phyloP scores from a whole-genome alignment of 805 yeast species.

The Saturnispora dispora region DNA sequence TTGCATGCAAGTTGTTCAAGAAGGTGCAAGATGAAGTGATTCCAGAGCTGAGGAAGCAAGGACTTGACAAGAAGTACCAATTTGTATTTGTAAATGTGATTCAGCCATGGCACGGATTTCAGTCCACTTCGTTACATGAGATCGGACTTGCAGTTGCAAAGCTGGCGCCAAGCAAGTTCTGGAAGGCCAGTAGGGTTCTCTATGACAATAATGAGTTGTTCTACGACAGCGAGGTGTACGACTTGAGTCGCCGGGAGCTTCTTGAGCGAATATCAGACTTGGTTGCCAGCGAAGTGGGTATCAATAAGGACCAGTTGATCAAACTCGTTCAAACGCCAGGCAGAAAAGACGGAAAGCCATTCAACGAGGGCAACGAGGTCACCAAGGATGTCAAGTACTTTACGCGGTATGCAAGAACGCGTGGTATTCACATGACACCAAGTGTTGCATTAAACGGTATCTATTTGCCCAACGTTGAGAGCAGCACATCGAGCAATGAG shows the following conservation, averaged over 20 bases:
- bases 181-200: conserved; percentile 47
- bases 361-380: conserved; percentile 51
- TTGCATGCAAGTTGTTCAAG: conserved; percentile 52
- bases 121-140: conserved; percentile 59
- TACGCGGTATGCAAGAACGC: conserved; percentile 61
- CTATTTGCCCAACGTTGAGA: conserved; percentile 45
- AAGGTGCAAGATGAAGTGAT: conserved; percentile 45
- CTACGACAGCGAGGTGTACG: conserved; percentile 52
- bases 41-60: conserved; percentile 38
- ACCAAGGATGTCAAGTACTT: conserved; percentile 63
- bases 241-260: conserved; percentile 46
- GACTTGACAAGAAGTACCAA: conserved; percentile 41
- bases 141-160: conserved; percentile 63
- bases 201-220: conserved; percentile 47
- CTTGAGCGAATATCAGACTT: conserved; percentile 44
- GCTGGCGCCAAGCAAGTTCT: conserved; percentile 42
- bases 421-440: conserved; percentile 81
- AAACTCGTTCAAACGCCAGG: conserved; percentile 12
- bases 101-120: conserved; percentile 85
- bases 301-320: conserved; percentile 26
- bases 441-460: conserved; percentile 68
- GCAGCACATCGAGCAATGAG: conserved; percentile 46
- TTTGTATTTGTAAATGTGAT: conserved; percentile 61
- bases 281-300: conserved; percentile 20
- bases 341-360: conserved; percentile 25